Evolutionary conservation across 352 stramenopile species (phyloP).

Genomic region (Thraustochytrium sp.): DNA sequence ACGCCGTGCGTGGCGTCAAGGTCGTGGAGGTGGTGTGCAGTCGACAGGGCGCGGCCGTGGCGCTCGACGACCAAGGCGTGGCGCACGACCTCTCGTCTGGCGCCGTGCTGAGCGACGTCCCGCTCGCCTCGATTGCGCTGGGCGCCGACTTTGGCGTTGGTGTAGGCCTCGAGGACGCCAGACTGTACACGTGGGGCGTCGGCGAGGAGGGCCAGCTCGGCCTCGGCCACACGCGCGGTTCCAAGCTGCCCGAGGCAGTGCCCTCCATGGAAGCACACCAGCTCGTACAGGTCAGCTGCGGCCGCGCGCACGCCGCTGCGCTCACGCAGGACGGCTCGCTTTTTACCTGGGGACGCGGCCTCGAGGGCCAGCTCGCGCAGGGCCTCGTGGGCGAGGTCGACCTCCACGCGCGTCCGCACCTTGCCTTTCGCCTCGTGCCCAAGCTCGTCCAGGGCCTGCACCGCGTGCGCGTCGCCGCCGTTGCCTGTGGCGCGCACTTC

Average conservation of each 20-base stretch:
- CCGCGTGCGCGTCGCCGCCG: slow-evolving; percentile 53
- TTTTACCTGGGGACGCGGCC: slow-evolving; percentile 80
- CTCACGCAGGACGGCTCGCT: slow-evolving; percentile 69
- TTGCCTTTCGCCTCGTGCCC: slow-evolving; percentile 64
- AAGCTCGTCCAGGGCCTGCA: slow-evolving; percentile 64
- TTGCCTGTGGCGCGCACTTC: slow-evolving; percentile 69
- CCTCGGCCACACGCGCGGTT: slow-evolving; percentile 49
- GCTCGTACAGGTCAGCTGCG: slow-evolving; percentile 61
- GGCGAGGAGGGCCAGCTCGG: slow-evolving; percentile 68
- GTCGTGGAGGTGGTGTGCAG: not conserved
- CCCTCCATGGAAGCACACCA: slow-evolving; percentile 5
- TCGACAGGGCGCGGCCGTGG: not conserved
- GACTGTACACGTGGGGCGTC: slow-evolving; percentile 63
- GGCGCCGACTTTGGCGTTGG: not conserved
- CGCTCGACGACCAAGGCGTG: not conserved
- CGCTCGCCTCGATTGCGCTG: not conserved
- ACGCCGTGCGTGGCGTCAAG: not conserved
- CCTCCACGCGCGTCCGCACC: slow-evolving; percentile 41
- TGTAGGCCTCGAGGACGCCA: slow-evolving; percentile 45
- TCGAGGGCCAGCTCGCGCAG: slow-evolving; percentile 76
- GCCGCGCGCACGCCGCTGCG: slow-evolving; percentile 62
- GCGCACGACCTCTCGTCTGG: not conserved
- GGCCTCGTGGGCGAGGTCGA: slow-evolving; percentile 50
- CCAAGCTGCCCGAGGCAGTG: not conserved
- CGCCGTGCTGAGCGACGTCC: not conserved